Evolutionary conservation across 108 stramenopile species (phyloP), one percentile per base, ranked within the genome.

Genomic region (Cyclotella cryptica): DNA sequence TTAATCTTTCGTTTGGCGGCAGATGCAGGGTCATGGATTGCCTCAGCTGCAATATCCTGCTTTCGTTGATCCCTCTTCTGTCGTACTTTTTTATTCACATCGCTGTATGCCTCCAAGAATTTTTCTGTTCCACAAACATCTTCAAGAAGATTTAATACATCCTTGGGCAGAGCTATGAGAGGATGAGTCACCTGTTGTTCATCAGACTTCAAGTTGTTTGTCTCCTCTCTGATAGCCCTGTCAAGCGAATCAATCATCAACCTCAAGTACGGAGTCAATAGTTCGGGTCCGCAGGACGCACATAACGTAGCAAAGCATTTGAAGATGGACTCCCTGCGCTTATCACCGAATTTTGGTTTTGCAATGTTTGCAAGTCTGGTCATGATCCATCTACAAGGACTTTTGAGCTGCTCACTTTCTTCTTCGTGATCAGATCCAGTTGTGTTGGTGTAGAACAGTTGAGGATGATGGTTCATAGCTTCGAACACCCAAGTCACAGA

Each of bases 271-370:
- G 79, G 87, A 55, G 63, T 73, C 15, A 93, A 63, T 10, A 87
- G 46, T 15, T 86, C 69, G 19, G 79, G 78, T 41, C 77, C 61
- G 29, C 84, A 86, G 13, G 66, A 69, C 13, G 84, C 80, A 5
- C 83, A 74, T 62, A 96, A 81, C 5, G 95, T 90, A 27, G 92
- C 95, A 82, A 89, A 96, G 55, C 92, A 91, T 68, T 94, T 93
- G 84, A 89, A 96, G 0, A 96, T 71, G 0, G 89, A 83, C 77
- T 89, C 82, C 18, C 95, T 85, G 0, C 93, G 88, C 52, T 81
- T 80, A 26, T 53, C 71, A 35, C 92, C 92, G 76, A 85, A 88
- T 61, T 61, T 61, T 30, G 77, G 82, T 70, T 93, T 96, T 40
- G 93, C 92, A 60, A 92, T 93, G 47, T 91, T 81, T 1, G 92